These are phyloP conservation scores for Parietaria judaica DNA, from an alignment of 306 rosid genomes.

Conservation along the genomic window DNA sequence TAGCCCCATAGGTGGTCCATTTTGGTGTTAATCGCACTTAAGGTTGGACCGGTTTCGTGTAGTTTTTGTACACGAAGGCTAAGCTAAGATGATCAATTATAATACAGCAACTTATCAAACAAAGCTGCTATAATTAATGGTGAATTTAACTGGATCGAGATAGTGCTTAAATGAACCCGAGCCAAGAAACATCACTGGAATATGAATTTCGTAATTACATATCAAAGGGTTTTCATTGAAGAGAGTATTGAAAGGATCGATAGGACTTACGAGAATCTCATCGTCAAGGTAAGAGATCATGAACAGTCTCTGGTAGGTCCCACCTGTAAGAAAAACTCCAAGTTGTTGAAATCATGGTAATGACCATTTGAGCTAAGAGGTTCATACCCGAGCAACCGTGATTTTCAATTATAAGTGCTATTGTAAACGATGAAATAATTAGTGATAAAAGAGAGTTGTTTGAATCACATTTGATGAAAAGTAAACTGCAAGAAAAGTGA, in stretches of 20 bases:
- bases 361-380: too few relatives aligned
- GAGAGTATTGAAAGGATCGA: neutral
- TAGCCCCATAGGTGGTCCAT: too few relatives aligned
- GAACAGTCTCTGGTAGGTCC: slow-evolving; percentile 65
- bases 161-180: neutral
- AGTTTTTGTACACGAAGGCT: neutral
- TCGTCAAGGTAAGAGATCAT: slow-evolving; percentile 96
- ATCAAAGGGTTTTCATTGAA: too few relatives aligned
- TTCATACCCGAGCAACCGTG: neutral
- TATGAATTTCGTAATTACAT: too few relatives aligned
- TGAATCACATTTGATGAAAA: slow-evolving; percentile 4
- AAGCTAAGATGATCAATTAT: neutral
- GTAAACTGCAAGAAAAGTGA: neutral
- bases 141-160: too few relatives aligned
- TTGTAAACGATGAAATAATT: neutral
- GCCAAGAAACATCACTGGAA: too few relatives aligned
- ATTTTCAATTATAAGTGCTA: neutral
- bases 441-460: neutral
- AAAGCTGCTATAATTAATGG: too few relatives aligned
- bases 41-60: too few relatives aligned
- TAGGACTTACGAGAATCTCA: slow-evolving; percentile 79
- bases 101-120: too few relatives aligned
- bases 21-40: too few relatives aligned
- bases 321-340: slow-evolving; percentile 47
- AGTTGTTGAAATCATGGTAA: slow-evolving; percentile 12